These are phyloP conservation scores for Fusarium sp. DNA, from an alignment of 2,329 filamentous ascomycete genomes.

Conservation along the genomic window DNA sequence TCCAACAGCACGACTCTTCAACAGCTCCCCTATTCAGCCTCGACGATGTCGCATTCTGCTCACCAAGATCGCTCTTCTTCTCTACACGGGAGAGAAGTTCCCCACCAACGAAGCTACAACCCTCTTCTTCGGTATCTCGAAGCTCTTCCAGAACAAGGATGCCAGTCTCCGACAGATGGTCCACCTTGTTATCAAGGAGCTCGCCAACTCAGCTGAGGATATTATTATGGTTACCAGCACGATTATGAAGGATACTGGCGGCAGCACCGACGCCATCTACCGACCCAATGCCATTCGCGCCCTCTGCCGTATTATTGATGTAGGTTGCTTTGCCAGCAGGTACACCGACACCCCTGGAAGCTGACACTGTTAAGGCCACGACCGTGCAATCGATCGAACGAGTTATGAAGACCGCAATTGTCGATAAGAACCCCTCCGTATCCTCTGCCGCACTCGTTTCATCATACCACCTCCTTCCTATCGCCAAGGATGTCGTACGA, in stretches of 20 bases:
- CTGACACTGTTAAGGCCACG: constrained; percentile 70
- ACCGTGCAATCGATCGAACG: constrained; percentile 98
- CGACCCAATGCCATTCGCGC: constrained; percentile 95
- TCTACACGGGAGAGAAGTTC: constrained; percentile 97
- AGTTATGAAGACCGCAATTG: constrained; percentile 98
- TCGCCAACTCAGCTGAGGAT: constrained; percentile 94
- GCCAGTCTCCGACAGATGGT: constrained; percentile 98
- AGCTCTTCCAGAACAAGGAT: constrained; percentile 99
- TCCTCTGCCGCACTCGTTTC: constrained; percentile 96
- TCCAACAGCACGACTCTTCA: constrained; percentile 88
- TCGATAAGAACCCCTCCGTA: constrained; percentile 98
- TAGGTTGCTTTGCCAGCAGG: constrained; percentile 55
- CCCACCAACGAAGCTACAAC: constrained; percentile 97
- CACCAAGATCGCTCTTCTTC: constrained; percentile 94
- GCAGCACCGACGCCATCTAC: constrained; percentile 92
- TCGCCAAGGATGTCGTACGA: constrained; percentile 92
- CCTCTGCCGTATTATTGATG: constrained; percentile 95
- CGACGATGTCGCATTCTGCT: constrained; percentile 97
- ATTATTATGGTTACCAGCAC: constrained; percentile 99
- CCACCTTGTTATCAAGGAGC: constrained; percentile 96
- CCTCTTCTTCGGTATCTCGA: constrained; percentile 98
- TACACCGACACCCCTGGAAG: constrained; percentile 34
- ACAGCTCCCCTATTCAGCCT: constrained; percentile 94
- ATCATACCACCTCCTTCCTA: constrained; percentile 96
- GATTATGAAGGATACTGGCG: constrained; percentile 99